Base-by-base conservation (phyloP, 2,329 filamentous ascomycete species). In the Colletotrichum sp. region DNA sequence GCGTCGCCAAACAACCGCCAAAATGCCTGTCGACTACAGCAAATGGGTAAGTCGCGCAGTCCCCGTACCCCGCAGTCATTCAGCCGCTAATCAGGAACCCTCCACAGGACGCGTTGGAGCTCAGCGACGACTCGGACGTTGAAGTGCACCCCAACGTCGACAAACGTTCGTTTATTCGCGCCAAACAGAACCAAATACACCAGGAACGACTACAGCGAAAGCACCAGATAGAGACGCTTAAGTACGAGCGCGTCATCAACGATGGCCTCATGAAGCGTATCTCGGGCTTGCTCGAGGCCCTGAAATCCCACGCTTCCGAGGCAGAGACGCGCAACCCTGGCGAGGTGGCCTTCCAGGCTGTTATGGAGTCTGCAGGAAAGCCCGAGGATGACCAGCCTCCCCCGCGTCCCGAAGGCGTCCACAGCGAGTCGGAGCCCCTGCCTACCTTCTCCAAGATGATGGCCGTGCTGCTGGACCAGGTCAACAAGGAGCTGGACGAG, bases 101-200 rank as follows among this genome's bases (percentile, higher is more conserved):
- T 69, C 16, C 15, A 32, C 76, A 95, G 93, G 94, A 99, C 84
- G 93, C 94, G 75, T 92, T 99, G 82, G 97, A 99, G 92, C 93
- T 99, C 83, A 98, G 95, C 82, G 97, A 99, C 86, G 97, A 99
- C 86, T 98, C 96, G 67, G 97, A 99, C 82, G 93, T 99, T 81
- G 97, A 99, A 87, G 97, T 99, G 67, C 97, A 99, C 86, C 97
- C 97, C 76, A 99, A 99, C 84, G 97, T 99, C 84, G 97, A 99
- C 88, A 99, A 99, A 86, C 92, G 94, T 67, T 99, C 96, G 77
- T 99, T 99, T 86, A 99, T 99, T 84, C 95, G 96, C 79, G 98
- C 97, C 79, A 99, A 99, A 87, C 97, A 99, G 88, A 94, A 93
- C 80, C 96, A 99, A 87, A 99, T 99, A 81, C 97, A 99, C 85